Evolutionary conservation across 2,329 filamentous ascomycete genomes (phyloP), one percentile per base, ranked within the genome.

Genomic region (Pestalotiopsis sp.): DNA sequence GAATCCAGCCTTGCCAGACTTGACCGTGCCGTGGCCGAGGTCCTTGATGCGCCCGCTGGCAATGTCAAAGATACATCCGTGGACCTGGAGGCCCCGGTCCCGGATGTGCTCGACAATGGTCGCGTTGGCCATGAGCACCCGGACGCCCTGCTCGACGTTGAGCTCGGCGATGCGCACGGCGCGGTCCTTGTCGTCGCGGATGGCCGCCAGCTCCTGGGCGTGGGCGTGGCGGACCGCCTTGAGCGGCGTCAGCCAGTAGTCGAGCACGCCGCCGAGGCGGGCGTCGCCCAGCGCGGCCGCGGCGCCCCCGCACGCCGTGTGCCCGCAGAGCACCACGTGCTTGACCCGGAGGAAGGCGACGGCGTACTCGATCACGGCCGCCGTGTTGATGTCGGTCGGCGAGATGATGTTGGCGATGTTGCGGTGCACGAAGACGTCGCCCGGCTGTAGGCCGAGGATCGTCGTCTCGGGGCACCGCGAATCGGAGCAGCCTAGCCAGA

Each of bases 401-500:
- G 90, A 89, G 71, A 97, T 82, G 76, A 95, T 89, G 83, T 97
- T 97, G 80, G 93, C 93, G 79, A 97, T 95, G 84, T 97, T 97
- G 78, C 94, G 92, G 84, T 97, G 93, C 66, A 94, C 92, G 79
- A 97, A 97, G 73, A 97, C 90, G 75, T 97, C 93, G 69, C 94
- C 93, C 3, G 93, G 93, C 76, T 93, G 87, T 69, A 94, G 86
- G 75, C 92, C 91, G 36, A 95, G 87, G 76, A 97, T 87, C 63
- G 91, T 94, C 4, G 93, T 95, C 81, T 96, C 94, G 1, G 94
- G 93, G 73, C 93, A 91, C 72, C 94, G 92, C 52, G 91, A 93
- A 83, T 97, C 94, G 75, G 93, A 92, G 83, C 94, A 97, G 69
- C 94, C 94, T 73, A 97, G 88, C 93, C 93, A 97, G 69, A 97